Percentiles rank a stretch among this genome's conserved stretches.
phyloP scores from a whole-genome alignment of 768 basidiomycete species.

The Rhodosporidiobolus odoratus region DNA sequence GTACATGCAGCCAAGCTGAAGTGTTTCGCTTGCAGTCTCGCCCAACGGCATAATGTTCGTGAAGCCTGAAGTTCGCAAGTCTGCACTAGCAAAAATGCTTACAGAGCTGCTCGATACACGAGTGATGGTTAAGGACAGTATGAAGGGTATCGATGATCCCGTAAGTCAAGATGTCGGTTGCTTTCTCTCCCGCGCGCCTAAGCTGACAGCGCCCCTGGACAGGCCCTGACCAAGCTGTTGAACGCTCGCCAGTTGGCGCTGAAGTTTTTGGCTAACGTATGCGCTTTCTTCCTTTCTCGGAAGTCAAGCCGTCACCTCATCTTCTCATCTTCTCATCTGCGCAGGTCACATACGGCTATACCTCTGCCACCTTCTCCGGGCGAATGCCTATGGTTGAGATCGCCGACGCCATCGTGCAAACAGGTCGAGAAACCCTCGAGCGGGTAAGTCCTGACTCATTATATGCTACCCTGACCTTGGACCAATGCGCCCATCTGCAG shows the following conservation, averaged over 20 bases:
- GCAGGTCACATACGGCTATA: constrained; percentile 78
- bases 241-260: constrained; percentile 88
- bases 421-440: constrained; percentile 88
- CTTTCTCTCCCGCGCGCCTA: not conserved
- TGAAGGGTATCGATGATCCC: constrained; percentile 73
- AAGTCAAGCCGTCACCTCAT: not conserved
- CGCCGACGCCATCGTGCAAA: constrained; percentile 96
- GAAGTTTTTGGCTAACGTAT: constrained; percentile 84
- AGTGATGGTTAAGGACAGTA: constrained; percentile 95
- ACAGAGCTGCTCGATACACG: constrained; percentile 85
- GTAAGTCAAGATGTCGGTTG: constrained; percentile 62
- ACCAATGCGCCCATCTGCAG: constrained; percentile 49
- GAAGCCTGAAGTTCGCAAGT: constrained; percentile 74
- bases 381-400: constrained; percentile 98
- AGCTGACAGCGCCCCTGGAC: not conserved
- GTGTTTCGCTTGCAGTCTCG: constrained; percentile 61
- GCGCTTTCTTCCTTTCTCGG: not conserved
- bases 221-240: constrained; percentile 70
- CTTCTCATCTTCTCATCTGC: not conserved
- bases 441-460: constrained; percentile 55
- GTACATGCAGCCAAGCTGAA: too few relatives aligned
- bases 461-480: not conserved
- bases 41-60: constrained; percentile 95
- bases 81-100: constrained; percentile 84
- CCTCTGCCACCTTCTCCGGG: constrained; percentile 86